Percentiles rank a stretch among this genome's conserved stretches.
These are phyloP conservation scores for Limnanthes douglasii DNA, from an alignment of 345 rosid species.

Conservation along the genomic window DNA sequence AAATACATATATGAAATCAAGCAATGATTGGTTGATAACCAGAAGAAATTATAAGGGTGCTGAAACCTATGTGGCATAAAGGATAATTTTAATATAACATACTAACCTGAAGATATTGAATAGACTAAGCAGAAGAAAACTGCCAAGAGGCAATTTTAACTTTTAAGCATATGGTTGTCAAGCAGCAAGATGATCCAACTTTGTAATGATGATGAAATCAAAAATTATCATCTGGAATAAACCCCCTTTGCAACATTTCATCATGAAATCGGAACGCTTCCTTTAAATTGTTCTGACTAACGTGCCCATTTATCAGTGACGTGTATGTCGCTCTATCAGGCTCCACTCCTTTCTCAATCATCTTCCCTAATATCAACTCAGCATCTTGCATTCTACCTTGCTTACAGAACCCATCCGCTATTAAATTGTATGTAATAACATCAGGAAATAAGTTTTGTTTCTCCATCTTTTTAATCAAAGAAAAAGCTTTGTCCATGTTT, in stretches of 20 bases:
- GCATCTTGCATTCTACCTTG: conserved; percentile 73
- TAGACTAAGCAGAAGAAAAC: too few relatives aligned
- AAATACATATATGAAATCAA: too few relatives aligned
- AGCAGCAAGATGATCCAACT: too few relatives aligned
- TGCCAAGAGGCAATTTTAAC: too few relatives aligned
- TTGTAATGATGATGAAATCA: too few relatives aligned
- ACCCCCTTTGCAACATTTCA: conserved; percentile 72
- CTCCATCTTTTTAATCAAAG: conserved; percentile 51
- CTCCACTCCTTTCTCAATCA: conserved; percentile 43
- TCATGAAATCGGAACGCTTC: conserved; percentile 77
- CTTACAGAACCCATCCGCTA: conserved; percentile 58
- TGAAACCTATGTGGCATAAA: too few relatives aligned
- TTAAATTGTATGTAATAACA: conserved; percentile 41
- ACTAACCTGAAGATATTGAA: too few relatives aligned
- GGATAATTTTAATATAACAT: too few relatives aligned
- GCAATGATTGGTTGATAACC: too few relatives aligned
- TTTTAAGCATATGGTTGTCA: too few relatives aligned
- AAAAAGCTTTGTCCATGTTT: conserved; percentile 49
- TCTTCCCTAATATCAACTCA: conserved; percentile 37
- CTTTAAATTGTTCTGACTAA: conserved; percentile 47
- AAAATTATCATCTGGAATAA: conserved; percentile 64
- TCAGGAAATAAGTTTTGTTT: conserved; percentile 36
- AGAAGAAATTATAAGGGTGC: too few relatives aligned
- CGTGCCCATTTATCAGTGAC: conserved; percentile 72
- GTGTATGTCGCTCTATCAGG: conserved; percentile 57